Base-by-base conservation (phyloP, 208 protist species). In the Acanthamoeba castellanii region DNA sequence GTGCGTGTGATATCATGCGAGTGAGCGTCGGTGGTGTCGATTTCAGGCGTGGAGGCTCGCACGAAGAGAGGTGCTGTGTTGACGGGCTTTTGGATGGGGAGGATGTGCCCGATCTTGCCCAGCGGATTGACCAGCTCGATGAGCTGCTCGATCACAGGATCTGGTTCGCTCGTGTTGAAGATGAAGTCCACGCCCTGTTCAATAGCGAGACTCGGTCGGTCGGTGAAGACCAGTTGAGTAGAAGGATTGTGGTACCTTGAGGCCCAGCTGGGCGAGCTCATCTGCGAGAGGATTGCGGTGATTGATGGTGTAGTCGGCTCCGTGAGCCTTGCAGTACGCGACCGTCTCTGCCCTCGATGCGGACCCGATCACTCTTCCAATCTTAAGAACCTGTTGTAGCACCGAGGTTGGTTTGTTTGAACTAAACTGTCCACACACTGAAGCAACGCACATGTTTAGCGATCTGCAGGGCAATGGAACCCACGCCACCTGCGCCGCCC, bases 401-500 rank as follows among this genome's bases (percentile, higher is more conserved):
- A 34, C 66, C 1, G 11, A 72, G 66, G n/a, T 72, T 72, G 2
- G 66, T 2, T n/a, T 27, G 59, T 16, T 42, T 42, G 37, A 42
- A 42, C 37, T 3, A 42, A 42, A 42, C 37, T 42, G 2, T 42
- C 37, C 37, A 3, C 37, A 42, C 37, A 42, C 37, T 3, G 3
- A 42, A 42, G 37, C 37, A 42, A 32, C 66, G 66, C 20, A 78
- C 70, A 32, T 84, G 32, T 68, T 94, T 94, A 30, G 90, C 90
- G 47, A 94, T 47, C 90, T 94, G 90, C 14, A 61, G 57, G 30
- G 72, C 90, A 25, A 94, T 59, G 68, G 90, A 94, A 1, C 90
- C 90, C 37, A 94, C 68, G 3, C 90, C 90, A 6, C 90, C 90
- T 0, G 90, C 90, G n/a, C 90, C 90, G 25, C 50, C 90, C 7